Evolutionary conservation across 2,329 filamentous ascomycete species (phyloP).

Genomic region (Cladophialophora yegresii): DNA sequence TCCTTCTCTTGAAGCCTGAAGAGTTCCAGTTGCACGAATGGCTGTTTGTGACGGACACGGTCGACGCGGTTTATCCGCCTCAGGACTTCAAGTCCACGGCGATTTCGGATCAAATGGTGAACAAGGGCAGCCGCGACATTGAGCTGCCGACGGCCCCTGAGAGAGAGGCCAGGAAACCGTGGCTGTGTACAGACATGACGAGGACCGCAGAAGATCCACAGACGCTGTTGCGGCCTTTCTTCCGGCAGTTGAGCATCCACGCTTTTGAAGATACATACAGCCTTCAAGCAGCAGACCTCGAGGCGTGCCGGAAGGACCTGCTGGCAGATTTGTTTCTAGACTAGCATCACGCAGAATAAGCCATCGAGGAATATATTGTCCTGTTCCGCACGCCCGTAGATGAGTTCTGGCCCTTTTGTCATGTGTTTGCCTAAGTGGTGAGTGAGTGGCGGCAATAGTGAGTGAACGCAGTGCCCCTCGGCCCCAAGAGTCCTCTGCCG

Average conservation of each 20-base stretch:
- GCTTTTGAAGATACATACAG: conserved; percentile 91
- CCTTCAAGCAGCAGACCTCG: conserved; percentile 70
- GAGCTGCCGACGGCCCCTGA: conserved; percentile 28
- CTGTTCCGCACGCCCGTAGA: background rate
- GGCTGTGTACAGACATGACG: conserved; percentile 51
- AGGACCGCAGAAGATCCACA: conserved; percentile 66
- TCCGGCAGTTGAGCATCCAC: conserved; percentile 87
- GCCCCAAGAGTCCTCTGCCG: no score
- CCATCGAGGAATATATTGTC: background rate
- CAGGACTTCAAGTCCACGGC: conserved; percentile 68
- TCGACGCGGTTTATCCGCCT: conserved; percentile 88
- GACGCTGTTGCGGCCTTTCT: conserved; percentile 81
- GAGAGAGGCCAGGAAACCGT: conserved; percentile 43
- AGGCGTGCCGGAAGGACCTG: conserved; percentile 64
- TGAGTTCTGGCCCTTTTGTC: background rate
- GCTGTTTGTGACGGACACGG: conserved; percentile 95
- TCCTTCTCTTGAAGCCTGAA: conserved; percentile 84
- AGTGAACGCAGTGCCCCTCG: background rate
- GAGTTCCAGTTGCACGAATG: conserved; percentile 99
- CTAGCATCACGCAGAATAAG: background rate
- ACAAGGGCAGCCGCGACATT: conserved; percentile 21
- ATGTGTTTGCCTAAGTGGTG: no score
- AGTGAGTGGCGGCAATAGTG: no score
- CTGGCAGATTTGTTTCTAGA: conserved; percentile 80
- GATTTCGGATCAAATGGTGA: conserved; percentile 63